These are phyloP conservation scores for Rhododendron henanense DNA, from an alignment of 148 eudicot species.

Conservation along the genomic window DNA sequence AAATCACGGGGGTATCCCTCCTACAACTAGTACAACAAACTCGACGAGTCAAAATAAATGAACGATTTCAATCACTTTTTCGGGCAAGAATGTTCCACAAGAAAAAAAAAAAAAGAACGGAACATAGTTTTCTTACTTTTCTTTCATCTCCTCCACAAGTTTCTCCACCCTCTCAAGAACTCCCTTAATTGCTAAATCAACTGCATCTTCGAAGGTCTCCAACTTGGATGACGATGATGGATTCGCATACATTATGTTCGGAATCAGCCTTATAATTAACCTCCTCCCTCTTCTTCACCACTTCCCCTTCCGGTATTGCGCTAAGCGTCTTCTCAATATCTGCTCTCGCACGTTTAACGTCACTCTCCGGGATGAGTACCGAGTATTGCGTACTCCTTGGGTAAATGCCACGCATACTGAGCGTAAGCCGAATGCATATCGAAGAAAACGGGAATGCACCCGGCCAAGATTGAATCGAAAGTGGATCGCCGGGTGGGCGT, in stretches of 20 bases:
- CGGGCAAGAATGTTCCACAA: background rate
- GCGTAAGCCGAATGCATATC: conserved; percentile 26
- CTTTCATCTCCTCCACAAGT: background rate
- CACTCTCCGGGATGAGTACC: conserved; percentile 26
- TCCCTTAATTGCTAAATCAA: conserved; percentile 27
- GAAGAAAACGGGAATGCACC: conserved; percentile 52
- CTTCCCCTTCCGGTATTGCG: conserved; percentile 8
- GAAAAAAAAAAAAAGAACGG: background rate
- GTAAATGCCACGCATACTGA: conserved; percentile 51
- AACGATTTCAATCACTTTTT: background rate
- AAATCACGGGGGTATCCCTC: no score
- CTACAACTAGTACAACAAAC: background rate
- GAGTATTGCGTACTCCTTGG: conserved; percentile 35
- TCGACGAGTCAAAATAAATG: background rate
- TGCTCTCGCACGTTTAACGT: conserved; percentile 15
- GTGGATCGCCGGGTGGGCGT: conserved; percentile 33
- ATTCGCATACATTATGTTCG: conserved; percentile 32
- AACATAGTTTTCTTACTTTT: background rate
- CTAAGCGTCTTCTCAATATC: conserved; percentile 23
- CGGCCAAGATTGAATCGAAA: conserved; percentile 49
- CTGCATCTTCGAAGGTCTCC: conserved; percentile 30
- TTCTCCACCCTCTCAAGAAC: conserved; percentile 21
- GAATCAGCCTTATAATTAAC: conserved; percentile 37
- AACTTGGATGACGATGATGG: conserved; percentile 13
- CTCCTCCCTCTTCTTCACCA: conserved; percentile 27